Conservation (phyloP, 2,329 filamentous ascomycete genomes). For the Cladophialophora bantiana region DNA sequence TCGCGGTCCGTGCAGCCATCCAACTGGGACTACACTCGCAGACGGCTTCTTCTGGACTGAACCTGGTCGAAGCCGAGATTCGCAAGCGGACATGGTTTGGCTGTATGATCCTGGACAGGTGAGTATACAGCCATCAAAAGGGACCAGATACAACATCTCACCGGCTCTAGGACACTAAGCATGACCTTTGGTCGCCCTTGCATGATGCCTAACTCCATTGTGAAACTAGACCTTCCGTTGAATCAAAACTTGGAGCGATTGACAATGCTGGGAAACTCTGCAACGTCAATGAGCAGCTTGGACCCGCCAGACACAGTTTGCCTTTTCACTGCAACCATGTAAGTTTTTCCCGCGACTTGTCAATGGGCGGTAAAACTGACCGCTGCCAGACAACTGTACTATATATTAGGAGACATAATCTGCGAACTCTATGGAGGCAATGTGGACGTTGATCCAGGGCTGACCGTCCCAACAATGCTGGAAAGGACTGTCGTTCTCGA, state of each 20-base stretch:
- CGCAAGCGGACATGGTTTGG: constrained; percentile 35
- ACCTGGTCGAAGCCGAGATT: constrained; percentile 29
- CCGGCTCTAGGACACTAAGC: constrained; percentile 27
- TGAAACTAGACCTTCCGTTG: constrained; percentile 32
- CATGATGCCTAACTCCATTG: constrained; percentile 31
- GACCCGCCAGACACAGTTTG: constrained; percentile 36
- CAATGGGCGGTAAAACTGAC: not conserved
- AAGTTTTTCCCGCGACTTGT: not conserved
- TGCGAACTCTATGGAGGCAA: constrained; percentile 33
- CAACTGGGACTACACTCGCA: constrained; percentile 33
- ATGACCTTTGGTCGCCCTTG: constrained; percentile 35
- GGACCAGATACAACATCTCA: not conserved
- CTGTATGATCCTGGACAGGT: constrained; percentile 35
- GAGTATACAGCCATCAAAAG: not conserved
- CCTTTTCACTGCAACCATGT: constrained; percentile 35
- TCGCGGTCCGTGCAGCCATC: constrained; percentile 33
- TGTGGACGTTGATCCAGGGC: constrained; percentile 29
- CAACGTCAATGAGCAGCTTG: constrained; percentile 17
- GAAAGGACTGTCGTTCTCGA: constrained; percentile 32
- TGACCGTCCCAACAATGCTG: constrained; percentile 31
- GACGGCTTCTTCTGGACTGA: constrained; percentile 23
- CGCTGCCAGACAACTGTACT: constrained; percentile 28
- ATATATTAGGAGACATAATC: constrained; percentile 31
- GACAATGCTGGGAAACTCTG: constrained; percentile 19
- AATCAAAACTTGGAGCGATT: constrained; percentile 32